Percentiles rank a stretch among this genome's conserved stretches.
These are phyloP conservation scores for Alternaria sp. DNA, from an alignment of 2,329 filamentous ascomycete species.

Conservation along the genomic window DNA sequence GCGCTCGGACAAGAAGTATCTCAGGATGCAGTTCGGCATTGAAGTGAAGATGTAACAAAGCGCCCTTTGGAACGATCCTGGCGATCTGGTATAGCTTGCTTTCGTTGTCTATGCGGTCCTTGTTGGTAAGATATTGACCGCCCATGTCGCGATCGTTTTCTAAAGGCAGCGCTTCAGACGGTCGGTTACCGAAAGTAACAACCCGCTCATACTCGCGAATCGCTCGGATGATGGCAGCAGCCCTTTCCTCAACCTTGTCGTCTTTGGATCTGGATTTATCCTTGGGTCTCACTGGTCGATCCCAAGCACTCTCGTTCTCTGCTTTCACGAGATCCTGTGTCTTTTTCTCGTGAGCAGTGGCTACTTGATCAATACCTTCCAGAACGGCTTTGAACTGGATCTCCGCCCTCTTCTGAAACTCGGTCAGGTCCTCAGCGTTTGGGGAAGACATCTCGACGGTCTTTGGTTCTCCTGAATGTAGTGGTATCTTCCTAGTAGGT, in stretches of 20 bases:
- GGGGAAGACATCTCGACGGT: conserved; percentile 1
- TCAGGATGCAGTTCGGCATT: conserved; percentile 72
- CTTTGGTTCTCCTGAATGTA: conserved; percentile 18
- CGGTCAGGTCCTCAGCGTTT: not conserved
- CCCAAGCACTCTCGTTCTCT: conserved; percentile 47
- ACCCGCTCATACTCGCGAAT: conserved; percentile 53
- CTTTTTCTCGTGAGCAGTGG: conserved; percentile 24
- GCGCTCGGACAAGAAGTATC: conserved; percentile 64
- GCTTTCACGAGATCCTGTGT: conserved; percentile 35
- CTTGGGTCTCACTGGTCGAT: conserved; percentile 35
- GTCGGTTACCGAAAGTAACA: conserved; percentile 50
- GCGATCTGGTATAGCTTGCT: conserved; percentile 66
- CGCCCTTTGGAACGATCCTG: conserved; percentile 70
- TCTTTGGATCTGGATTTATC: conserved; percentile 1
- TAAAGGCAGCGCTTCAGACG: conserved; percentile 51
- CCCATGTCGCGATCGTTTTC: conserved; percentile 53
- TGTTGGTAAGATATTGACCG: conserved; percentile 55
- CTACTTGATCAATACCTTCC: not conserved
- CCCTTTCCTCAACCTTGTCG: conserved; percentile 37
- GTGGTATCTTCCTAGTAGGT: conserved; percentile 16
- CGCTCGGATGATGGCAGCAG: conserved; percentile 43
- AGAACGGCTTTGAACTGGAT: not conserved
- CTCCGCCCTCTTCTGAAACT: not conserved
- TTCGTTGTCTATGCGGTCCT: conserved; percentile 51
- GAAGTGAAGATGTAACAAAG: conserved; percentile 77